Evolutionary conservation across 106 monocot species (phyloP), one percentile per base, ranked within the genome.

Genomic region (Dioscorea zingiberensis): DNA sequence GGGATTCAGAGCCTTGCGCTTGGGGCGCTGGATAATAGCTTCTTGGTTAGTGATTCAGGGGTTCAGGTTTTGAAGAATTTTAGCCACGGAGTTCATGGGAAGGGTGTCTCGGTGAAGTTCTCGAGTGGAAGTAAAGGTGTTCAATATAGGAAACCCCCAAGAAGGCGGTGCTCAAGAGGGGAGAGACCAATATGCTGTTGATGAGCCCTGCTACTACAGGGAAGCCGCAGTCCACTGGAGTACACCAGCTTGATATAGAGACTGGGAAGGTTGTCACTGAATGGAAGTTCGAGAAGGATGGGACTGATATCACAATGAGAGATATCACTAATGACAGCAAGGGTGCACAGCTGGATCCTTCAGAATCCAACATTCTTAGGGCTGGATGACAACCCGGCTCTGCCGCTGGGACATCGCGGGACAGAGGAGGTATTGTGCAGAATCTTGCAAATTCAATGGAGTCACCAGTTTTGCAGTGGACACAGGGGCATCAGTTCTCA

Each of bases 401-500:
- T 93, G 93, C 54, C 77, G 89, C 0, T 93, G 93, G 93, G 93
- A 93, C 64, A 93, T 93, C n/a, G 93, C 63, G 93, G 29, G 93
- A 85, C 32, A 48, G 81, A 27, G 67, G 76, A 55, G 93, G 89
- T 14, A 86, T 93, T 44, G 93, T 93, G 19, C 93, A 89, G 78
- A 72, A 79, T 26, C 53, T 93, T 17, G 75, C 77, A 10, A 76
- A 63, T 26, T 76, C 85, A 11, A 65, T 30, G 49, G 85, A 80
- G 8, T 75, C 78, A 0, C 81, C 89, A 0, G 86, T 93, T 21
- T 47, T 93, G 71, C 76, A 93, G 62, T 93, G 93, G 93, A 81
- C 86, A 26, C 89, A 93, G 49, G 93, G 93, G 65, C 93, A 93
- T 69, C 89, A 93, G 59, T 93, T 93, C 68, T 62, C 93, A 1